Percentiles rank a stretch among this genome's conserved stretches.
phyloP scores from a whole-genome alignment of 257 asterid genomes.

The Sherardia arvensis region DNA sequence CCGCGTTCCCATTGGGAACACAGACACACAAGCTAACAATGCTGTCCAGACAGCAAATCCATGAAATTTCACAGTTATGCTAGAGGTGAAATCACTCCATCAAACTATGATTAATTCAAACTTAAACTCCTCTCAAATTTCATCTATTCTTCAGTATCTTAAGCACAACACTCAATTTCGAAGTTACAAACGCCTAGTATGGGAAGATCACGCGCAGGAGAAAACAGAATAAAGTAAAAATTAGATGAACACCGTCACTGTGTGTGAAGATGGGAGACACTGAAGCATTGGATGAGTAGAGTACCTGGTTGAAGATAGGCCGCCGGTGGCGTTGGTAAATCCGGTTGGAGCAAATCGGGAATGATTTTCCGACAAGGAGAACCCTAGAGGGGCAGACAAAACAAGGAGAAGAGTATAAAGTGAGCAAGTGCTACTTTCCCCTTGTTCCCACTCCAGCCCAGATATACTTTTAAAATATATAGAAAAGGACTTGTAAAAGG shows the following conservation, averaged over 20 bases:
- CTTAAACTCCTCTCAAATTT: background rate
- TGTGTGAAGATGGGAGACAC: background rate
- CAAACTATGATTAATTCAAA: background rate
- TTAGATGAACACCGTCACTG: background rate
- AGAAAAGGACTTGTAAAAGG: background rate
- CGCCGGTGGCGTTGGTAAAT: background rate
- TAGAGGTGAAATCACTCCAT: background rate
- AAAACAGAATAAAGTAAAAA: background rate
- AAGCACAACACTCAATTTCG: background rate
- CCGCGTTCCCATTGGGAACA: background rate
- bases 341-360: background rate
- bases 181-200: background rate
- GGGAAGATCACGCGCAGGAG: background rate
- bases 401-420: constrained; percentile 1
- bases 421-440: background rate
- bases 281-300: background rate
- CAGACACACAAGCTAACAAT: background rate
- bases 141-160: background rate
- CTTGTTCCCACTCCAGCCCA: background rate
- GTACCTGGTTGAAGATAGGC: constrained; percentile 4
- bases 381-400: constrained; percentile 5
- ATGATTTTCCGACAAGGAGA: constrained; percentile 3
- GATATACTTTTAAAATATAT: background rate
- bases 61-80: background rate
- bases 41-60: background rate